A percentile compares a stretch with the other conserved stretches of the same genome.
Evolutionary conservation across 805 yeast genomes (phyloP).

Genomic region (Saccharomycopsis malanga): DNA sequence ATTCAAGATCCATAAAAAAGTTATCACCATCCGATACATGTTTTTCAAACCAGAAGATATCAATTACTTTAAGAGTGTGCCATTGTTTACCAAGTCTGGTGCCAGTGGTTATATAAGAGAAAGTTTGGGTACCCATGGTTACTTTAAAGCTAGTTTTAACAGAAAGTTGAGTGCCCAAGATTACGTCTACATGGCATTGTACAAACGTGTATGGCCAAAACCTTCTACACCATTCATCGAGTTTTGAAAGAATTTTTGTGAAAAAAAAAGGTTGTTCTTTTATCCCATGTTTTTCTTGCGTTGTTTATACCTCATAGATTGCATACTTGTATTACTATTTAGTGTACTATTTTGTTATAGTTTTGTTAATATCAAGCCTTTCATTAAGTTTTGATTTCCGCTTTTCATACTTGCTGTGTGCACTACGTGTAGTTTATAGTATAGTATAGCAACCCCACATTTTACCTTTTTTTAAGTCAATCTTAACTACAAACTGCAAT

Average conservation of each 20-base stretch:
- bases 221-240: conserved; percentile 21
- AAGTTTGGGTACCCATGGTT: conserved; percentile 96
- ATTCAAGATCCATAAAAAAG: conserved; percentile 85
- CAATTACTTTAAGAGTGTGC: conserved; percentile 82
- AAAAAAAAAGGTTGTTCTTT: too few species aligned
- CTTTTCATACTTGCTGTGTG: too few species aligned
- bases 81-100: conserved; percentile 87
- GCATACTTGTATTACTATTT: too few species aligned
- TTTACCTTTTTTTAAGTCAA: too few species aligned
- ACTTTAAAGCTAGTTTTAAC: conserved; percentile 92
- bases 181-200: conserved; percentile 86
- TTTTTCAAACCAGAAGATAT: conserved; percentile 90
- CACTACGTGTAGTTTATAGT: too few species aligned
- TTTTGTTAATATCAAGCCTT: too few species aligned
- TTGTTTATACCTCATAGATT: too few species aligned
- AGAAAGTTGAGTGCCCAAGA: conserved; percentile 88
- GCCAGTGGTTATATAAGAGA: conserved; percentile 93
- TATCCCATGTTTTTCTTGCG: too few species aligned
- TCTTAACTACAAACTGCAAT: too few species aligned
- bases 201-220: conserved; percentile 90
- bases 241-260: neutral
- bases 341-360: too few species aligned
- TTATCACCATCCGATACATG: conserved; percentile 94
- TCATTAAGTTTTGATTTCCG: too few species aligned
- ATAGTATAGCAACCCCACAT: too few species aligned